Evolutionary conservation across 2,329 filamentous ascomycete genomes (phyloP).

Genomic region (Fusarium floridanum): DNA sequence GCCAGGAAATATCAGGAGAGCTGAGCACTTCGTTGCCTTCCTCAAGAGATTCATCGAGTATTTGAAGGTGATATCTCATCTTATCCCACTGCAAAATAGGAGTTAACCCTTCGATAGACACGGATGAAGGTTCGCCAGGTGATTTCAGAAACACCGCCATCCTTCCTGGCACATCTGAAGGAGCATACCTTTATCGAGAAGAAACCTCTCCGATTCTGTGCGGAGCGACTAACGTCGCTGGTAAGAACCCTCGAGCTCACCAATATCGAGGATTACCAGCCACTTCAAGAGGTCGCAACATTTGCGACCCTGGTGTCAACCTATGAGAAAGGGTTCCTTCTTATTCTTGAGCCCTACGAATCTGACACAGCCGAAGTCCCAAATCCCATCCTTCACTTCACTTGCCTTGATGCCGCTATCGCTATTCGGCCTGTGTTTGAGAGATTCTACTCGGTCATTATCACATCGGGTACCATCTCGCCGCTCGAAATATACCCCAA

Average conservation of each 20-base stretch:
- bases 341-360: conserved; percentile 98
- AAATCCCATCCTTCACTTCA: conserved; percentile 97
- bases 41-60: conserved; percentile 98
- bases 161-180: conserved; percentile 91
- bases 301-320: conserved; percentile 97
- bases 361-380: conserved; percentile 95
- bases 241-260: conserved; percentile 95
- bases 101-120: conserved; percentile 65
- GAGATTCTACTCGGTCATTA: conserved; percentile 96
- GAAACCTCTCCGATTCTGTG: conserved; percentile 94
- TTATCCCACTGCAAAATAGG: neutral
- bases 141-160: conserved; percentile 95
- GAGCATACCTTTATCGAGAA: conserved; percentile 98
- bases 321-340: conserved; percentile 94
- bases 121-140: conserved; percentile 98
- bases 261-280: conserved; percentile 98
- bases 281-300: conserved; percentile 95
- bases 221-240: conserved; percentile 92
- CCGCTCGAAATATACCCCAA: conserved; percentile 99
- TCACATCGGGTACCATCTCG: conserved; percentile 97
- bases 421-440: conserved; percentile 98
- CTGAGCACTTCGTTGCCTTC: conserved; percentile 96
- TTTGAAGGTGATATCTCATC: conserved; percentile 70
- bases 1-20: conserved; percentile 93
- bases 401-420: conserved; percentile 95